These are phyloP conservation scores for Cryptococcus deneoformans DNA, from an alignment of 1,284 basidiomycete genomes.

Conservation along the genomic window DNA sequence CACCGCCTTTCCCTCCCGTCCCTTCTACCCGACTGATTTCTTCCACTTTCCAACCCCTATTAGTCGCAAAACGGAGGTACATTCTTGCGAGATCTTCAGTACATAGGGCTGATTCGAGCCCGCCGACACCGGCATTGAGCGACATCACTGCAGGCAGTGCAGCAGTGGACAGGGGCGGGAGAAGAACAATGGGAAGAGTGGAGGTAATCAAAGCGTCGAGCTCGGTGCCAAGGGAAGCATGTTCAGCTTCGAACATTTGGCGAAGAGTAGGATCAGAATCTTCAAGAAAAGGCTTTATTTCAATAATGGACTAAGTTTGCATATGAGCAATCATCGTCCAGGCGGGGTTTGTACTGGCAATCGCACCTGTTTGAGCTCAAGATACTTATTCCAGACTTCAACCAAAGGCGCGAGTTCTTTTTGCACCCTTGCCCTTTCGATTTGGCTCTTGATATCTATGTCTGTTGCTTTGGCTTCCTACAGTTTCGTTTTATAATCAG, in stretches of 20 bases:
- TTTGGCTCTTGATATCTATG: constrained; percentile 46
- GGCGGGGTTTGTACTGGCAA: not conserved
- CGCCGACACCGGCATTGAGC: constrained; percentile 89
- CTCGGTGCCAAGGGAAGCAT: constrained; percentile 54
- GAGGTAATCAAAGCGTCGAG: constrained; percentile 56
- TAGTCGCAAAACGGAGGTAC: constrained; percentile 70
- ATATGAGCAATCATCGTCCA: not conserved
- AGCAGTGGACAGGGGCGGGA: constrained; percentile 65
- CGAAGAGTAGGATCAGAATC: constrained; percentile 76
- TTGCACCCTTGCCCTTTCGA: constrained; percentile 50
- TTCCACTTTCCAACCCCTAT: constrained; percentile 47
- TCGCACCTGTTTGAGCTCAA: constrained; percentile 52
- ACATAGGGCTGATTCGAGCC: constrained; percentile 84
- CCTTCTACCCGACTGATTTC: constrained; percentile 47
- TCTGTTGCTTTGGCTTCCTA: constrained; percentile 14
- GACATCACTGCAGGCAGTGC: constrained; percentile 78
- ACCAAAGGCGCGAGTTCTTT: constrained; percentile 54
- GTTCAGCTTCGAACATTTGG: constrained; percentile 70
- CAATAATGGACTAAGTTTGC: constrained; percentile 59
- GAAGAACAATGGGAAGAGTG: constrained; percentile 66
- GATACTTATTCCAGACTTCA: constrained; percentile 50
- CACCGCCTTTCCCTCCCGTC: constrained; percentile 54
- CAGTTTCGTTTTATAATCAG: not conserved
- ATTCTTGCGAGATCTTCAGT: constrained; percentile 74
- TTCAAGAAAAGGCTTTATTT: constrained; percentile 61